These are phyloP conservation scores for Stephania japonica DNA, from an alignment of 164 flowering plant genomes.

Conservation along the genomic window DNA sequence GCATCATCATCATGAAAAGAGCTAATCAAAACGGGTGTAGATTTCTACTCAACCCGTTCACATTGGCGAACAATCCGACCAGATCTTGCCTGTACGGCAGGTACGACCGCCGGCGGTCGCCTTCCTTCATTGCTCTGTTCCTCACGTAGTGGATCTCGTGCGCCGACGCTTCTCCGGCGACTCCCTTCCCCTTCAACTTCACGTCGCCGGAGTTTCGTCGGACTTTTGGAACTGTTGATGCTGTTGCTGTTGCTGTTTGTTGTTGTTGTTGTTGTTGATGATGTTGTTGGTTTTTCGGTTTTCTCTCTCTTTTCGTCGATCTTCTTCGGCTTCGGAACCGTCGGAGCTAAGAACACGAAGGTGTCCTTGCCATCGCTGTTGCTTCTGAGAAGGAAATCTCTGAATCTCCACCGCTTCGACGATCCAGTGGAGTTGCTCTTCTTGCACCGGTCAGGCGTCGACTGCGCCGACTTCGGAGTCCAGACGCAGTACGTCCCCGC, in stretches of 20 bases:
- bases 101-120: conserved; percentile 24
- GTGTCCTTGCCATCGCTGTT: conserved; percentile 47
- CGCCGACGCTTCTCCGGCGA: conserved; percentile 12
- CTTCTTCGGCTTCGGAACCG: conserved; percentile 15
- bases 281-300: conserved; percentile 7
- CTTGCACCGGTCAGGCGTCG: conserved; percentile 20
- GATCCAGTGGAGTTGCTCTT: conserved; percentile 41
- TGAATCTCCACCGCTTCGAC: conserved; percentile 32
- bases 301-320: conserved; percentile 6
- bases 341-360: conserved; percentile 38
- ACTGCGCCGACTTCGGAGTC: conserved; percentile 18
- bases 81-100: conserved; percentile 42
- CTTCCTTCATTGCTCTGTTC: conserved; percentile 22
- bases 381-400: conserved; percentile 38
- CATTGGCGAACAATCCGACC: conserved; percentile 38
- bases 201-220: conserved; percentile 8
- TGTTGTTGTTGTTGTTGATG: too few species aligned
- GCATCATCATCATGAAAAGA: neutral
- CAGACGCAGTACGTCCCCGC: conserved; percentile 30
- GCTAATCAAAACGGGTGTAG: conserved; percentile 36
- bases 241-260: too few species aligned
- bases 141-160: conserved; percentile 25
- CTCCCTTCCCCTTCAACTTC: conserved; percentile 7
- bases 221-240: conserved; percentile 7
- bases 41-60: conserved; percentile 38